phyloP scores from a whole-genome alignment of 2,329 filamentous ascomycete species.

The Fusarium foetens region DNA sequence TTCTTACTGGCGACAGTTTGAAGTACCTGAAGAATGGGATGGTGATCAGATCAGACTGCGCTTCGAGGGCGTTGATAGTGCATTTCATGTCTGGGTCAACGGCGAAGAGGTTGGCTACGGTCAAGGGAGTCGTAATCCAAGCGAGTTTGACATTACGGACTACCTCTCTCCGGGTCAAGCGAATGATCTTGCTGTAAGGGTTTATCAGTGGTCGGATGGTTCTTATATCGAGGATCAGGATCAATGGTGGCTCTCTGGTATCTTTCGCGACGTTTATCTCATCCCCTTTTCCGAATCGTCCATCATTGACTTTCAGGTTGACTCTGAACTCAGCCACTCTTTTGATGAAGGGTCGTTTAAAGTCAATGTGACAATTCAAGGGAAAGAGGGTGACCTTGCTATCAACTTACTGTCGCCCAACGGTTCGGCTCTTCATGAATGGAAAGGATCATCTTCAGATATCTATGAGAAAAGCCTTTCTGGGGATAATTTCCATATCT shows the following conservation, averaged over 20 bases:
- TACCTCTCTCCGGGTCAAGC: slow-evolving; percentile 55
- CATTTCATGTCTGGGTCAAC: slow-evolving; percentile 78
- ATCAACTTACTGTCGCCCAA: slow-evolving; percentile 52
- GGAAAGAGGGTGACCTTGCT: slow-evolving; percentile 55
- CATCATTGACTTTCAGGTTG: slow-evolving; percentile 56
- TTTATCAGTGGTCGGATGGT: slow-evolving; percentile 78
- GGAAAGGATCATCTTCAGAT: slow-evolving; percentile 34
- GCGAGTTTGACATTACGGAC: slow-evolving; percentile 75
- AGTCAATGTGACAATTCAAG: slow-evolving; percentile 59
- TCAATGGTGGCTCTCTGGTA: slow-evolving; percentile 71
- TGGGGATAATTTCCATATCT: slow-evolving; percentile 66
- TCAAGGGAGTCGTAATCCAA: slow-evolving; percentile 77
- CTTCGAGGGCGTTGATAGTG: slow-evolving; percentile 79
- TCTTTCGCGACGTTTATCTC: slow-evolving; percentile 76
- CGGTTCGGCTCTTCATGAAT: slow-evolving; percentile 44
- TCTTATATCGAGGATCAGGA: slow-evolving; percentile 78
- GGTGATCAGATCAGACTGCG: slow-evolving; percentile 70
- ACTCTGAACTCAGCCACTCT: slow-evolving; percentile 65
- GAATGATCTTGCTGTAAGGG: slow-evolving; percentile 72
- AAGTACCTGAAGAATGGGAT: slow-evolving; percentile 58
- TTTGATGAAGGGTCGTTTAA: slow-evolving; percentile 62
- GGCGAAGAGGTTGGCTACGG: slow-evolving; percentile 74
- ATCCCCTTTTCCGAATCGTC: slow-evolving; percentile 65
- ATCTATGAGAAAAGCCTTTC: slow-evolving; percentile 55
- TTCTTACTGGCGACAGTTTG: slow-evolving; percentile 69